phyloP scores from a whole-genome alignment of 257 asterid species.

The Lithospermum erythrorhizon region DNA sequence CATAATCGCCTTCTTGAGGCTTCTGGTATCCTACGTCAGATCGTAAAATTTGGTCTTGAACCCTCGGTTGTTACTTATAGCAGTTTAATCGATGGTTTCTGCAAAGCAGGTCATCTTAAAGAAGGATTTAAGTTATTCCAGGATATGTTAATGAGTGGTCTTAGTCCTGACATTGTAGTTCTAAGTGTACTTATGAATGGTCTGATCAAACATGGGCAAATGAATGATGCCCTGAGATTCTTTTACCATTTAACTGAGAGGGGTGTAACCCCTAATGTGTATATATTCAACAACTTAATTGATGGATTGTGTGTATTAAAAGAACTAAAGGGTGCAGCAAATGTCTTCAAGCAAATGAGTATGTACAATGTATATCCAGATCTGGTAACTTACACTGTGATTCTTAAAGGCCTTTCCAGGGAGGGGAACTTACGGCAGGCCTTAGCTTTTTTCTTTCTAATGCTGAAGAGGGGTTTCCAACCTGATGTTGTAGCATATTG shows the following conservation, averaged over 20 bases:
- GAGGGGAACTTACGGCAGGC: slow-evolving; percentile 15
- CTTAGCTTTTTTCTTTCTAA: slow-evolving; percentile 22
- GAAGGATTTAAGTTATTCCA: slow-evolving; percentile 17
- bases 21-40: slow-evolving; percentile 20
- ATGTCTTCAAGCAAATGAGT: slow-evolving; percentile 20
- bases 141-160: slow-evolving; percentile 22
- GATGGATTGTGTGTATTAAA: slow-evolving; percentile 32
- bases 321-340: slow-evolving; percentile 14
- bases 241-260: slow-evolving; percentile 21
- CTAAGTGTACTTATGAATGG: slow-evolving; percentile 20
- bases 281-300: slow-evolving; percentile 27
- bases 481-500: slow-evolving; percentile 29
- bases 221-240: slow-evolving; percentile 20
- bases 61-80: slow-evolving; percentile 18
- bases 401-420: slow-evolving; percentile 21
- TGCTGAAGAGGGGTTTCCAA: slow-evolving; percentile 27
- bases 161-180: slow-evolving; percentile 15
- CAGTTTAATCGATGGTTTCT: slow-evolving; percentile 26
- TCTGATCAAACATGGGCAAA: slow-evolving; percentile 18
- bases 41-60: slow-evolving; percentile 20
- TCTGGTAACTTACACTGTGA: slow-evolving; percentile 22
- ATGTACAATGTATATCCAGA: slow-evolving; percentile 22
- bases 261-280: slow-evolving; percentile 20
- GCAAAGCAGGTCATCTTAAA: slow-evolving; percentile 19
- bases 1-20: slow-evolving; percentile 22